Evolutionary conservation across 345 rosid genomes (phyloP).

Genomic region (Passiflora organensis): DNA sequence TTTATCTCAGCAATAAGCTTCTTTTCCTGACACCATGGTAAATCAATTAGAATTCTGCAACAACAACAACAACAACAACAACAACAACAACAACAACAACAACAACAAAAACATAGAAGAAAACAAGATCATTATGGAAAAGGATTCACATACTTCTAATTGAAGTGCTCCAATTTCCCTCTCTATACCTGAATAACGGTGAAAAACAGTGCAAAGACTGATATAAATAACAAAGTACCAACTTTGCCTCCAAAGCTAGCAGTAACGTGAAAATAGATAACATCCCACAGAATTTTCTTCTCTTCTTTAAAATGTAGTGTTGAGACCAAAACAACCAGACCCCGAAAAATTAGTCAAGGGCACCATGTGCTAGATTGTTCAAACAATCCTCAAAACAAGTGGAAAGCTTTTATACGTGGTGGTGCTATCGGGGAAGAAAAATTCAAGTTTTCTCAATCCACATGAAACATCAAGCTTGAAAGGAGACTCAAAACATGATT

Average conservation of each 20-base stretch:
- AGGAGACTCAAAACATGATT: no score
- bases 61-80: not conserved
- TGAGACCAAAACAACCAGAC: not conserved
- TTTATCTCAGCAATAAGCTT: slow-evolving; percentile 91
- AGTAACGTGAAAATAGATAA: not conserved
- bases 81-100: not conserved
- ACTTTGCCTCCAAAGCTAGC: not conserved
- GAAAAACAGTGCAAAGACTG: slow-evolving; percentile 16
- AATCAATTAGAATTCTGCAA: slow-evolving; percentile 9
- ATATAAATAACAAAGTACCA: not conserved
- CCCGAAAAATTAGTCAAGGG: not conserved
- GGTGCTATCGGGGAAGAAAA: not conserved
- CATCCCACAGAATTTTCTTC: not conserved
- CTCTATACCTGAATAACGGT: slow-evolving; percentile 60
- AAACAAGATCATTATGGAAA: slow-evolving; percentile 5
- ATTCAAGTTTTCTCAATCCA: no score
- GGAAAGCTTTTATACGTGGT: not conserved
- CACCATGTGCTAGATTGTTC: not conserved
- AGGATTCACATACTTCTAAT: slow-evolving; percentile 52
- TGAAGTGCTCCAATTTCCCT: slow-evolving; percentile 84
- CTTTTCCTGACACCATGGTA: slow-evolving; percentile 60
- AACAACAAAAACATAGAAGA: not conserved
- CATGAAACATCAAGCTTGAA: no score
- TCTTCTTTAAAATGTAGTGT: not conserved
- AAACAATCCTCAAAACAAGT: not conserved